Evolutionary conservation across 2,329 filamentous ascomycete genomes (phyloP).

Genomic region (Scytalidium lignicola): DNA sequence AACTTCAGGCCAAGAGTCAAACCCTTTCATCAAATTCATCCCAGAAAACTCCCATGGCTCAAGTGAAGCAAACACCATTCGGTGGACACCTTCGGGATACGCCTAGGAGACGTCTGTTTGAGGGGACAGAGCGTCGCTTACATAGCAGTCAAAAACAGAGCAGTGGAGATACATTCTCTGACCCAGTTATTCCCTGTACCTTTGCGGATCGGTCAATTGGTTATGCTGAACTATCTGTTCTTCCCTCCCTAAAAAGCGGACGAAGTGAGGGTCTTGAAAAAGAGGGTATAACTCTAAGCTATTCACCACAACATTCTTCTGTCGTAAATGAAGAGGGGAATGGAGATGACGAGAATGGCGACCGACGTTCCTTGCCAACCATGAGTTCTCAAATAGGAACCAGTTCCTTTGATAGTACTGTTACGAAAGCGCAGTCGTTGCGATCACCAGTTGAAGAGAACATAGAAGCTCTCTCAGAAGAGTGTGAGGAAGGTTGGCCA

Average conservation of each 20-base stretch:
- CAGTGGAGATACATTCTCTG: conserved; percentile 8
- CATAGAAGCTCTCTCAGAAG: too few species aligned
- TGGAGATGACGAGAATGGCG: neutral
- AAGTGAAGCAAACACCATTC: neutral
- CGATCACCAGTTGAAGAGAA: too few species aligned
- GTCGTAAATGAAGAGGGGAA: neutral
- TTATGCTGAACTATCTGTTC: neutral
- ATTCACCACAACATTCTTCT: neutral
- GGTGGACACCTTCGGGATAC: neutral
- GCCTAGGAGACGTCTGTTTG: neutral
- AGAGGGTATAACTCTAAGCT: neutral
- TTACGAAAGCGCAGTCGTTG: too few species aligned
- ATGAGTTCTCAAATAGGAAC: too few species aligned
- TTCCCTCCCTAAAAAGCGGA: neutral
- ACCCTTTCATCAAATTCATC: neutral
- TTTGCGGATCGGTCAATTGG: conserved; percentile 2
- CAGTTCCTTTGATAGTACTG: too few species aligned
- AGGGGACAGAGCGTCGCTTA: neutral
- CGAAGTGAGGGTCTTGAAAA: neutral
- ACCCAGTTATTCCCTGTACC: conserved; percentile 15
- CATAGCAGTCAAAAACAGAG: neutral
- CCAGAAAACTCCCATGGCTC: neutral
- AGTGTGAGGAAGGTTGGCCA: too few species aligned
- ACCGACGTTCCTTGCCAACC: too few species aligned
- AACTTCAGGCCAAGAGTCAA: neutral